phyloP scores from a whole-genome alignment of 2,329 filamentous ascomycete species.

The Botrytis porri region DNA sequence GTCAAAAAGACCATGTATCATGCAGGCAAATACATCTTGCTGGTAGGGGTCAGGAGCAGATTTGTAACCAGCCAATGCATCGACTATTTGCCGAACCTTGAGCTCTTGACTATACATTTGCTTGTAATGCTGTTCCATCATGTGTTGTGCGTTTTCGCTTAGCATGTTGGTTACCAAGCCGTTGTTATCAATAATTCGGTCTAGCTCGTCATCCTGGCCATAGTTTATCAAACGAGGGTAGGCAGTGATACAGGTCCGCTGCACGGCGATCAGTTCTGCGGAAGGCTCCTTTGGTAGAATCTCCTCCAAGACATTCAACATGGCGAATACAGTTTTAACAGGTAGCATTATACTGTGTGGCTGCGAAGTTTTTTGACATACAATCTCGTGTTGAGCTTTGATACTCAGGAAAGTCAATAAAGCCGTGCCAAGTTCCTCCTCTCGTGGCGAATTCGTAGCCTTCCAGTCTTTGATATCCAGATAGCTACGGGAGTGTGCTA shows the following conservation, averaged over 20 bases:
- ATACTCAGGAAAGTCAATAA: slow-evolving; percentile 79
- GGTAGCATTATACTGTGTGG: slow-evolving; percentile 71
- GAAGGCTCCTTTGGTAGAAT: slow-evolving; percentile 57
- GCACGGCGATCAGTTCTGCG: slow-evolving; percentile 72
- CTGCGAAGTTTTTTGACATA: slow-evolving; percentile 61
- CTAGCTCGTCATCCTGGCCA: slow-evolving; percentile 69
- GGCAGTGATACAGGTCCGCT: slow-evolving; percentile 83
- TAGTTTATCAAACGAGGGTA: slow-evolving; percentile 97
- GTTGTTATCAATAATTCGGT: slow-evolving; percentile 86
- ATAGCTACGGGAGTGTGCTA: slow-evolving; percentile 76
- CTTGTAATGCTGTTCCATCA: slow-evolving; percentile 98
- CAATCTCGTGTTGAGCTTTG: slow-evolving; percentile 78
- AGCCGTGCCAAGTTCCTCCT: slow-evolving; percentile 64
- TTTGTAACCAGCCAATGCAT: slow-evolving; percentile 82
- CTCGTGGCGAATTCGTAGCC: slow-evolving; percentile 64
- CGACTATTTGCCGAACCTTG: slow-evolving; percentile 80
- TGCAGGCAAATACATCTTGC: slow-evolving; percentile 95
- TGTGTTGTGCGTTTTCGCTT: slow-evolving; percentile 72
- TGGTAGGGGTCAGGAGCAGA: slow-evolving; percentile 78
- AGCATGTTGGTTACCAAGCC: slow-evolving; percentile 78
- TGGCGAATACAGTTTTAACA: slow-evolving; percentile 77
- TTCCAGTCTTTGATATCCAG: slow-evolving; percentile 82
- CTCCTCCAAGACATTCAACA: slow-evolving; percentile 77
- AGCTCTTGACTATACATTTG: slow-evolving; percentile 95
- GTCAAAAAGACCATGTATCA: slow-evolving; percentile 97